Base-by-base conservation (phyloP, 352 stramenopile genomes). In the Aphanomyces euteiches region DNA sequence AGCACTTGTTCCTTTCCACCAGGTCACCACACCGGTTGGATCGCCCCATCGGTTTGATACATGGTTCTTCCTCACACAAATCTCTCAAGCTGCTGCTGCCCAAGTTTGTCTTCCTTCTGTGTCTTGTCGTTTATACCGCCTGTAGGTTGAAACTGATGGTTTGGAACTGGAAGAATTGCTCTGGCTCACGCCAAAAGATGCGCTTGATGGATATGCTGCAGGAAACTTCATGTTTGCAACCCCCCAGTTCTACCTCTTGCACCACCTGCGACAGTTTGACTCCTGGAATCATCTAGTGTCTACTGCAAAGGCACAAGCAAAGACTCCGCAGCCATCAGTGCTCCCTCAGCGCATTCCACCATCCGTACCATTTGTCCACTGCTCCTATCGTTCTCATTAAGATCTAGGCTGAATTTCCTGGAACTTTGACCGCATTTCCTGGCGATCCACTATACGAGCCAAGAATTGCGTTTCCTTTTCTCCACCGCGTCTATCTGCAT, bases 21-120 rank as follows among this genome's bases (percentile, higher is more conserved):
- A 70, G 7, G 34, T 70, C 13, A 70, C 60, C n/a, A 70, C 64
- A 10, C 64, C 64, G 4, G 64, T 47, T n/a, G 40, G 34, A 15
- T 70, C 54, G 21, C 64, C 64, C 13, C 64, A 70, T 28, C 64
- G 64, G 7, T 70, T 70, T 40, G 40, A 70, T 41, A 70, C 64
- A 28, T 70, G 64, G 64, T 70, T 70, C 64, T 70, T 70, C 39
- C 64, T 70, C 15, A 45, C 64, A 5, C 64, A 56, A 8, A 50
- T 70, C 40, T 17, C 34, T 1, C 12, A 15, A 15, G 43, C 21
- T 5, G 50, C 41, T 39, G 36, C 58, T 8, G 8, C 47, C 19
- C 40, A 61, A 10, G 63, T 69, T 39, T 7, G 50, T 61, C 39
- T 7, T 53, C 13, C 45, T 15, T 34, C 8, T 28, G 36, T 4